A percentile compares a stretch with the other conserved stretches of the same genome.
phyloP scores from a whole-genome alignment of 192 early-diverging fungal genomes.

The Backusella mclennaniae region DNA sequence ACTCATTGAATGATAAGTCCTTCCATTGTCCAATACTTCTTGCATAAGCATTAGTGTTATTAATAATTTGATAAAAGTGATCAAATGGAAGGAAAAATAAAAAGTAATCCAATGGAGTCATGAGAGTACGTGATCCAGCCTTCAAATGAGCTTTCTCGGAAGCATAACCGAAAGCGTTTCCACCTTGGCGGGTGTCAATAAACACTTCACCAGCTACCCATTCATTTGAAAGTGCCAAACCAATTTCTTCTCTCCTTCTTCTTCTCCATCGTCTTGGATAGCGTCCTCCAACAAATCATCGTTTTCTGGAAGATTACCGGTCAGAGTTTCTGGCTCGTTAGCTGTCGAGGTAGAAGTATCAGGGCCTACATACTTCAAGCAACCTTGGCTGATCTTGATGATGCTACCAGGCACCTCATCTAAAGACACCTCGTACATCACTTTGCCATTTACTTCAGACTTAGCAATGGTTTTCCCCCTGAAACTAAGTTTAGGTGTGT shows the following conservation, averaged over 20 bases:
- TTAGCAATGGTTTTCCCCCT: too few relatives aligned
- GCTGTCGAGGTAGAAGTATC: not conserved
- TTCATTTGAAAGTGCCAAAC: not conserved
- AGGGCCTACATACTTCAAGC: not conserved
- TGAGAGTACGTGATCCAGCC: too few relatives aligned
- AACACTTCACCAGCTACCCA: not conserved
- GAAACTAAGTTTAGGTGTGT: too few relatives aligned
- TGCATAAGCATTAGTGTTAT: not conserved
- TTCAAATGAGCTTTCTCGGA: too few relatives aligned
- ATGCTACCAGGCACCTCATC: not conserved
- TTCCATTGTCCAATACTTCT: not conserved
- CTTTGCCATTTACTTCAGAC: too few relatives aligned
- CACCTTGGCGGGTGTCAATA: not conserved
- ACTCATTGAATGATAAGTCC: not conserved
- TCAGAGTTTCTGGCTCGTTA: not conserved
- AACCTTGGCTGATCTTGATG: not conserved
- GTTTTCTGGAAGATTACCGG: not conserved
- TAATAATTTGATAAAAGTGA: not conserved
- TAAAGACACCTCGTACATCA: not conserved
- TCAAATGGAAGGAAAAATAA: not conserved
- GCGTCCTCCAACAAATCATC: not conserved
- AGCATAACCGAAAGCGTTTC: too few relatives aligned
- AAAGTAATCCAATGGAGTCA: slow-evolving; percentile 3
- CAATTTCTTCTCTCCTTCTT: not conserved
- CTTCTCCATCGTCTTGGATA: too few relatives aligned